A percentile compares a stretch with the other conserved stretches of the same genome.
Evolutionary conservation across 2,329 filamentous ascomycete genomes (phyloP).

Genomic region (Coniochaeta sp.): DNA sequence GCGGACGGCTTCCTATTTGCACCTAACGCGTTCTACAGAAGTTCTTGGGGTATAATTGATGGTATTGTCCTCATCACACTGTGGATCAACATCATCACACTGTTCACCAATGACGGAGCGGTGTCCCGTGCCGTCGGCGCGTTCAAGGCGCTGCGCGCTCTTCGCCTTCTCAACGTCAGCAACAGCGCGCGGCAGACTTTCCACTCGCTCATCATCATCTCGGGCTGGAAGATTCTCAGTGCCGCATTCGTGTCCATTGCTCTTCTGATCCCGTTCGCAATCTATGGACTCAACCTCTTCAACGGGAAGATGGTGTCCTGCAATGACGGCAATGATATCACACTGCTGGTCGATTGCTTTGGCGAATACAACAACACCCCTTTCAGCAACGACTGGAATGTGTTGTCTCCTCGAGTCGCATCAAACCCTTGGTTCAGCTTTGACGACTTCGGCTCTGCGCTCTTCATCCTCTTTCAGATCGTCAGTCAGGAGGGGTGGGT

Average conservation of each 20-base stretch:
- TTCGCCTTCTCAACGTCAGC: conserved; percentile 89
- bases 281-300: conserved; percentile 92
- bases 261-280: conserved; percentile 90
- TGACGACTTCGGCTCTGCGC: conserved; percentile 85
- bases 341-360: conserved; percentile 66
- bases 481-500: conserved; percentile 98
- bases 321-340: conserved; percentile 62
- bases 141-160: conserved; percentile 90
- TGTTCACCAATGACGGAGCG: conserved; percentile 72
- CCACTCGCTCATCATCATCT: conserved; percentile 89
- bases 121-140: conserved; percentile 89
- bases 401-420: conserved; percentile 76
- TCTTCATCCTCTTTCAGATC: conserved; percentile 98
- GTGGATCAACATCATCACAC: conserved; percentile 88
- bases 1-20: conserved; percentile 96
- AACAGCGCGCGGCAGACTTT: conserved; percentile 95
- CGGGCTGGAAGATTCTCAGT: conserved; percentile 88
- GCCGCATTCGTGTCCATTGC: conserved; percentile 92
- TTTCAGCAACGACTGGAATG: conserved; percentile 66
- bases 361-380: conserved; percentile 74
- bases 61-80: conserved; percentile 84
- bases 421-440: conserved; percentile 84
- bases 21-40: conserved; percentile 92
- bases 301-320: conserved; percentile 72
- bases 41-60: conserved; percentile 95